phyloP scores from a whole-genome alignment of 192 early-diverging fungal species.

The Lobosporangium transversale region DNA sequence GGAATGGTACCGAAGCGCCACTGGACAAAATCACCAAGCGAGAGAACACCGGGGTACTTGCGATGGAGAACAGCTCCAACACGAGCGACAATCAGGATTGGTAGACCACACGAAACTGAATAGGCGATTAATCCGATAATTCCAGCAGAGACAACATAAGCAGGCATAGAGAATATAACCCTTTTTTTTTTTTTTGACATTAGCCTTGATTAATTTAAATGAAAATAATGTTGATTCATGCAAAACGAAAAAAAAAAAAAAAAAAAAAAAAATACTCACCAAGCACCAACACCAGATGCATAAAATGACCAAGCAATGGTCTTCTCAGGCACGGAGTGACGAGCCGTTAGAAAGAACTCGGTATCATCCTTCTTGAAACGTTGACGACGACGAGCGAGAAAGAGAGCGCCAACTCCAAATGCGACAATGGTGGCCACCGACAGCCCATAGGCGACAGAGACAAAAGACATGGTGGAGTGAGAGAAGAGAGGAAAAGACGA shows the following conservation, averaged over 20 bases:
- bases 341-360: conserved; percentile 56
- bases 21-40: conserved; percentile 72
- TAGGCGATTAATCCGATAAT: conserved; percentile 75
- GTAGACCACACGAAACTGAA: conserved; percentile 67
- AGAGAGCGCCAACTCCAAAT: conserved; percentile 42
- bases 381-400: conserved; percentile 33
- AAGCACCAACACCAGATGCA: conserved; percentile 42
- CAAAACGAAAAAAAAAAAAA: background rate
- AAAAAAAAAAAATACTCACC: conserved; percentile 11
- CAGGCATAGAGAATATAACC: conserved; percentile 73
- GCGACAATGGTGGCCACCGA: conserved; percentile 38
- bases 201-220: no score
- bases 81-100: conserved; percentile 66
- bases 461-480: conserved; percentile 41
- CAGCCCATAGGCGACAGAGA: conserved; percentile 40
- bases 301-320: conserved; percentile 55
- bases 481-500: no score
- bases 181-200: no score
- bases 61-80: conserved; percentile 67
- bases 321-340: conserved; percentile 32
- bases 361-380: conserved; percentile 46
- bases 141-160: conserved; percentile 71
- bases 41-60: conserved; percentile 69
- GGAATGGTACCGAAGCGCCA: conserved; percentile 70
- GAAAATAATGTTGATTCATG: background rate